phyloP scores from a whole-genome alignment of 495 filamentous ascomycete species.

The Tuber indicum region DNA sequence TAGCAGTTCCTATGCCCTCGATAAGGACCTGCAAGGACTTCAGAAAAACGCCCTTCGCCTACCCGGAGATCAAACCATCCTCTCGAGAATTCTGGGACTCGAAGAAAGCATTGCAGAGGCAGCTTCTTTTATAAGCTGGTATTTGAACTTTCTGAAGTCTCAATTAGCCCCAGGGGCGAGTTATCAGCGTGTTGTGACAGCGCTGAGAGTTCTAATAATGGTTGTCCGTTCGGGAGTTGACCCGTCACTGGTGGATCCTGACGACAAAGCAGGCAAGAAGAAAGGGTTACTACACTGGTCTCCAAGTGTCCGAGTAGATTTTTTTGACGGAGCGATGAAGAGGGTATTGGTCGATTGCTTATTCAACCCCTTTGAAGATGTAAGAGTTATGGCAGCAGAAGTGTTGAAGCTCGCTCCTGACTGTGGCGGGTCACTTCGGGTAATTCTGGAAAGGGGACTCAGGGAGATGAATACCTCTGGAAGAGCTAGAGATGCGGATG shows the following conservation, averaged over 20 bases:
- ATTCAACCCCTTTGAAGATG: conserved; percentile 87
- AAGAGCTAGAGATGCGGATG: conserved; percentile 31
- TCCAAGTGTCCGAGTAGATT: conserved; percentile 40
- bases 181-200: conserved; percentile 80
- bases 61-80: not conserved
- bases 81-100: conserved; percentile 21
- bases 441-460: conserved; percentile 28
- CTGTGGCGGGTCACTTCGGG: conserved; percentile 14
- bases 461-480: conserved; percentile 38
- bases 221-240: conserved; percentile 55
- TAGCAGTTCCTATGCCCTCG: conserved; percentile 46
- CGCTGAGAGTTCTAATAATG: conserved; percentile 59
- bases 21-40: conserved; percentile 42
- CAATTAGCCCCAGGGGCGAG: conserved; percentile 70
- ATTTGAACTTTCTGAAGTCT: conserved; percentile 59
- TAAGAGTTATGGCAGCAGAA: conserved; percentile 58
- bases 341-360: conserved; percentile 65
- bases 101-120: conserved; percentile 45
- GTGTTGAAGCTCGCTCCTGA: conserved; percentile 48
- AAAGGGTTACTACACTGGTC: conserved; percentile 21
- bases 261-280: conserved; percentile 10
- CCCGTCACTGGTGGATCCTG: conserved; percentile 3
- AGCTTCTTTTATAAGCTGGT: conserved; percentile 59
- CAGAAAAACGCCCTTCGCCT: conserved; percentile 12
- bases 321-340: conserved; percentile 51